Evolutionary conservation across 805 yeast genomes (phyloP).

Genomic region (Zygoascus ofunaensis): DNA sequence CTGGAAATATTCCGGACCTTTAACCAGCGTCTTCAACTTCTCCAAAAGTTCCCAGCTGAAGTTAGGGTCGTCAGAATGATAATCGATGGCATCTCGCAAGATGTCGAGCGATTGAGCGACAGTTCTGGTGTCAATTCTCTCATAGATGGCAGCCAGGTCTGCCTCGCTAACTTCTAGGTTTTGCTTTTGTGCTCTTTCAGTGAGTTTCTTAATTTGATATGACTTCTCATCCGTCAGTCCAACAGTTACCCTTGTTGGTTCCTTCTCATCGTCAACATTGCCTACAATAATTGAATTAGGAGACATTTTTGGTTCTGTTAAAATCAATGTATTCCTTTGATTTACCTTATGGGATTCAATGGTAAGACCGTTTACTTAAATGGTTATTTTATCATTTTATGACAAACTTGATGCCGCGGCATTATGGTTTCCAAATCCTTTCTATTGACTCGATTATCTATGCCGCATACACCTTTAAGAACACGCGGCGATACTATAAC

Average conservation of each 20-base stretch:
- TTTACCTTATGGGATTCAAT: no score
- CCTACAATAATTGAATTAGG: no score
- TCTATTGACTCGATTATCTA: no score
- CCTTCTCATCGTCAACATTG: constrained; percentile 1
- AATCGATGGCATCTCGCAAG: constrained; percentile 33
- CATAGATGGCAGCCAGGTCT: constrained; percentile 16
- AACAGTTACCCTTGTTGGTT: neutral
- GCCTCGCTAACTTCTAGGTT: neutral
- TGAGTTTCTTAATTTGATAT: neutral
- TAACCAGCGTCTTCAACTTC: constrained; percentile 22
- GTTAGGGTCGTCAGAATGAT: constrained; percentile 42
- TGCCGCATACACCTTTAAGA: no score
- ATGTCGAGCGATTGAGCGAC: constrained; percentile 35
- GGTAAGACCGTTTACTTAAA: no score
- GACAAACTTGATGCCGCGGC: no score
- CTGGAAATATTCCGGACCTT: constrained; percentile 11
- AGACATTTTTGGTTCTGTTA: no score
- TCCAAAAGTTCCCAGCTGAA: constrained; percentile 34
- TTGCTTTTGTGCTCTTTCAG: neutral
- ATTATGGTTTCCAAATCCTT: no score
- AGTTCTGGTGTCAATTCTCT: constrained; percentile 20
- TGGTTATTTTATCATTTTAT: no score
- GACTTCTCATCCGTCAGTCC: no score
- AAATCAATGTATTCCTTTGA: no score
- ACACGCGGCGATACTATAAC: no score